A percentile compares a stretch with the other conserved stretches of the same genome.
Evolutionary conservation across 2,329 filamentous ascomycete genomes (phyloP).

Genomic region (Neurospora sp.): DNA sequence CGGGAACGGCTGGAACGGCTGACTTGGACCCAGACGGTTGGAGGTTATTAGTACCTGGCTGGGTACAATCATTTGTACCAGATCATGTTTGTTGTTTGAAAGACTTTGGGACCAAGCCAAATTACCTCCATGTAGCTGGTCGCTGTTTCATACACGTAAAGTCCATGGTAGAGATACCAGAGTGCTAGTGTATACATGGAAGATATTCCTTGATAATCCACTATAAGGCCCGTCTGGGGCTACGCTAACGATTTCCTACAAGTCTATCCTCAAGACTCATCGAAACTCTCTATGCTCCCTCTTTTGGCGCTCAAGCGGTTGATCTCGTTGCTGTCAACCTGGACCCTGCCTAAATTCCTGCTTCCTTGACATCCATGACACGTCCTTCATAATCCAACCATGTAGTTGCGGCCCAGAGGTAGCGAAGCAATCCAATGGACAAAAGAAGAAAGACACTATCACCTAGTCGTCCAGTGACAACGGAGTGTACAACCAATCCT

Average conservation of each 20-base stretch:
- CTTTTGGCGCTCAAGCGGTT: neutral
- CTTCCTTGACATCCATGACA: neutral
- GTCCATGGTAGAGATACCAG: neutral
- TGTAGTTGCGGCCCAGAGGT: neutral
- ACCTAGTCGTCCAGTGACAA: no score
- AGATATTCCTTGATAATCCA: neutral
- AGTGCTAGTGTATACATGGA: neutral
- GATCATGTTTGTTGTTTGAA: no score
- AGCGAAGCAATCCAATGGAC: no score
- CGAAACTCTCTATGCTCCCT: neutral
- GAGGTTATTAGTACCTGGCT: neutral
- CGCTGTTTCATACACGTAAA: neutral
- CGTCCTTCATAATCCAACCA: neutral
- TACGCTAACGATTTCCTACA: neutral
- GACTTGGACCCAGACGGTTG: neutral
- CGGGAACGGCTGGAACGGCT: neutral
- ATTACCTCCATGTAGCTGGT: no score
- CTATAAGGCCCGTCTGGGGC: neutral
- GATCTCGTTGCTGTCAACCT: neutral
- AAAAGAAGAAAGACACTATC: no score
- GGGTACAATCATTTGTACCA: neutral
- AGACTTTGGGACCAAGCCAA: no score
- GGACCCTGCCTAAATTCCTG: neutral
- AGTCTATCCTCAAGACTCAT: neutral
- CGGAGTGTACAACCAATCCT: neutral